Percentiles rank a stretch among this genome's conserved stretches.
Evolutionary conservation across 2,329 filamentous ascomycete species (phyloP).

Genomic region (Zasmidium citrigriseum): DNA sequence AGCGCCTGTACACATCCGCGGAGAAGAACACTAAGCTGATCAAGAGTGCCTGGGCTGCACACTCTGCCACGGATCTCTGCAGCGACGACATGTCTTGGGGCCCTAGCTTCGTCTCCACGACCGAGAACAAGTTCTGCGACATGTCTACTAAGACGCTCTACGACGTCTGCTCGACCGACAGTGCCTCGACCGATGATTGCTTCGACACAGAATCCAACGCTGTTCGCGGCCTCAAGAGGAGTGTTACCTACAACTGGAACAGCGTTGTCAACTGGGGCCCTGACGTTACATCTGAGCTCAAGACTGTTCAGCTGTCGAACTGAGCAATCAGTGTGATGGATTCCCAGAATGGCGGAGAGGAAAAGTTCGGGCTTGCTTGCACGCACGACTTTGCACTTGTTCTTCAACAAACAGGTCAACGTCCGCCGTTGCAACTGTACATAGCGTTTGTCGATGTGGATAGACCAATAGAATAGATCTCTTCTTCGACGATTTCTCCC

Average conservation of each 20-base stretch:
- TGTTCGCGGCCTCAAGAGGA: background rate
- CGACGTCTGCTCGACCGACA: background rate
- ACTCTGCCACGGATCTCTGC: background rate
- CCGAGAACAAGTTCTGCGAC: background rate
- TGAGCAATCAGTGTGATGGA: background rate
- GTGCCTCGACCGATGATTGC: background rate
- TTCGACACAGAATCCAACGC: background rate
- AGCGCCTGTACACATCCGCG: background rate
- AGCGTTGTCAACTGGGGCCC: background rate
- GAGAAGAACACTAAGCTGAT: background rate
- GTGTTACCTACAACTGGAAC: background rate
- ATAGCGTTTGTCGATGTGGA: no score
- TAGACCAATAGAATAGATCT: no score
- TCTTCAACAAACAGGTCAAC: no score
- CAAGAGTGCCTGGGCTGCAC: background rate
- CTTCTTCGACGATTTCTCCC: no score
- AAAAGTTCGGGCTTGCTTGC: no score
- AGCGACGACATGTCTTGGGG: background rate
- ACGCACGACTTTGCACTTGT: no score
- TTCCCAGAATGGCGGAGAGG: no score
- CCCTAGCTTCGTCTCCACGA: background rate
- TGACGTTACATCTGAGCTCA: background rate
- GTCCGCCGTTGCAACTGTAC: no score
- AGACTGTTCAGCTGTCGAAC: background rate
- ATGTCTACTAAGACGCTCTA: slow-evolving; percentile 1